phyloP scores from a whole-genome alignment of 176 grass and related monocot genomes.

The Cenchrus purpureus region DNA sequence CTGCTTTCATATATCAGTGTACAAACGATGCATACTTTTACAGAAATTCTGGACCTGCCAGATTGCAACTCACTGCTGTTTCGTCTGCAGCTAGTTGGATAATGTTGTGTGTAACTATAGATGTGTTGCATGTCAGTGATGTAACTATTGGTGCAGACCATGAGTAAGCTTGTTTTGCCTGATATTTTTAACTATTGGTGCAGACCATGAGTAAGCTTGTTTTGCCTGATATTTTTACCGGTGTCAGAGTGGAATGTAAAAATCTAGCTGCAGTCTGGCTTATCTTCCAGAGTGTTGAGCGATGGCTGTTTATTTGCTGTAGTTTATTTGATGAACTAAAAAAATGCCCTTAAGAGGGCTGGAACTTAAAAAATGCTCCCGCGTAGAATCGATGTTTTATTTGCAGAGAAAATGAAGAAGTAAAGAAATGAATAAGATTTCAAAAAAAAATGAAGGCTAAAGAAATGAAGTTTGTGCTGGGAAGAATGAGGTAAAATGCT shows the following conservation, averaged over 20 bases:
- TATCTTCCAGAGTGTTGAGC: not conserved
- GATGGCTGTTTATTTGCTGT: not conserved
- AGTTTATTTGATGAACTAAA: not conserved
- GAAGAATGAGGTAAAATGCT: too few relatives aligned
- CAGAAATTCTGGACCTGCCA: constrained; percentile 4
- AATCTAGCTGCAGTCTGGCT: not conserved
- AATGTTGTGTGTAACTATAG: not conserved
- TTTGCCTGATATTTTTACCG: not conserved
- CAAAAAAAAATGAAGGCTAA: too few relatives aligned
- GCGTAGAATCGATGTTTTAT: too few relatives aligned
- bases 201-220: not conserved
- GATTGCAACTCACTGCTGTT: not conserved
- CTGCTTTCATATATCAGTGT: constrained; percentile 46
- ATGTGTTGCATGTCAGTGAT: not conserved
- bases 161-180: not conserved
- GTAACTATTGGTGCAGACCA: not conserved
- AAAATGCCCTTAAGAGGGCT: not conserved
- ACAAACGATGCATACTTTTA: constrained; percentile 43
- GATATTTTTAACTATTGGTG: not conserved
- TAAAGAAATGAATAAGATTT: too few relatives aligned
- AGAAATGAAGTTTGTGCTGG: too few relatives aligned
- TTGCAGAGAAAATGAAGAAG: too few relatives aligned
- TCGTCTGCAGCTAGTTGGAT: constrained; percentile 22
- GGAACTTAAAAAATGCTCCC: too few relatives aligned
- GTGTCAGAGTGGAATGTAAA: not conserved